Evolutionary conservation across 768 basidiomycete genomes (phyloP), one percentile per base, ranked within the genome.

Genomic region (Russula sp.): DNA sequence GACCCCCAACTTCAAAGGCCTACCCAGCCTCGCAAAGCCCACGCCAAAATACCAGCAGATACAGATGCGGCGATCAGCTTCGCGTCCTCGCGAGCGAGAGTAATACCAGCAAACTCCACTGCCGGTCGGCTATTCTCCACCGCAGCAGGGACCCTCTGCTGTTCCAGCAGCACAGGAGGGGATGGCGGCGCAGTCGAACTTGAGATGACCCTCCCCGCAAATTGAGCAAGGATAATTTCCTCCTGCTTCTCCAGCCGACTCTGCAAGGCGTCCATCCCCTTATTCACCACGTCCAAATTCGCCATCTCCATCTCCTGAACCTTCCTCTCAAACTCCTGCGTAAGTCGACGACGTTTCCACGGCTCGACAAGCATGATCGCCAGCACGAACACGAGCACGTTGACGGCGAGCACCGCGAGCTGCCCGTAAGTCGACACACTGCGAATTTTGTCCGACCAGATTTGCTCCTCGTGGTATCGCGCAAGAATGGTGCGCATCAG

Each of bases 401-500:
- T 99, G 66, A 96, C 83, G 14, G 85, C 88, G 26, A 98, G 81
- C 59, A 86, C 95, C 6, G 86, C 87, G 63, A 98, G 78, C 46
- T 88, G 89, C 3, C 94, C 95, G 73, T 98, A 98, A 5, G 97
- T 98, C 66, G 92, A 94, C 30, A 90, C 89, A 69, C 91, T 93
- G 40, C 97, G 86, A 64, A 99, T 97, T 77, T 99, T 99, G 79
- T 99, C 96, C 59, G 92, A 94, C 97, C 97, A 99, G 2, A 98
- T 86, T 74, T 99, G 97, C 73, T 99, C 97, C 76, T 98, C 96
- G 77, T 98, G 96, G 75, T 98, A 98, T 44, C 96, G 83, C 55
- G 84, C 86, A 63, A 99, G 82, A 71, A 98, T 98, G 11, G 83
- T 80, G 61, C 86, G 86, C 88, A 96, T 91, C 68, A 98, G 81